These are phyloP conservation scores for Blastocladiella emersonii DNA, from an alignment of 371 early-diverging fungal genomes.

Conservation along the genomic window DNA sequence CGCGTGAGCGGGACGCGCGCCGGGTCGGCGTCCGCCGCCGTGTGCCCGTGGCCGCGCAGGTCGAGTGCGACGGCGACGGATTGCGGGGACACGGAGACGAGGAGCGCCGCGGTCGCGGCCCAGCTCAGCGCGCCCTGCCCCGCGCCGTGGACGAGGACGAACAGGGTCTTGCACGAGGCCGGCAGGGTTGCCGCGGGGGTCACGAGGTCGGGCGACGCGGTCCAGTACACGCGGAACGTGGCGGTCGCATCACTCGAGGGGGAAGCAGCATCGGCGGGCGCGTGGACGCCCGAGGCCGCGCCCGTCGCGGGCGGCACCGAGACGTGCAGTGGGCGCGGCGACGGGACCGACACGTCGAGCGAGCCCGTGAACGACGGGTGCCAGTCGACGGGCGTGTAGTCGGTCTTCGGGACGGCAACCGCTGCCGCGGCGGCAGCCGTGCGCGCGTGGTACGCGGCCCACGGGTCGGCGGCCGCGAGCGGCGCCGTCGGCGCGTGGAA, in stretches of 20 bases:
- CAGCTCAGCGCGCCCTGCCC: constrained; percentile 26
- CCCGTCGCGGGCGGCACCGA: too few species aligned
- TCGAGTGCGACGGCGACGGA: neutral
- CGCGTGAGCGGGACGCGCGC: constrained; percentile 6
- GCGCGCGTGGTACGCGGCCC: neutral
- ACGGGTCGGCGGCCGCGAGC: neutral
- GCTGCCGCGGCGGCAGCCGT: too few species aligned
- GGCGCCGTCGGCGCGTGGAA: too few species aligned
- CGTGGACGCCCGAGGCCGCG: too few species aligned
- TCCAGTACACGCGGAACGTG: neutral
- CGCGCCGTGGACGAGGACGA: constrained; percentile 30
- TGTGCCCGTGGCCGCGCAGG: neutral
- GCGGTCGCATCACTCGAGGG: too few species aligned
- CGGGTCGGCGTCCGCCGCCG: neutral
- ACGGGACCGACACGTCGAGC: too few species aligned
- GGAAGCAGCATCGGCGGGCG: too few species aligned
- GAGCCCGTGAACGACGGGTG: too few species aligned
- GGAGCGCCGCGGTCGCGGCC: constrained; percentile 11
- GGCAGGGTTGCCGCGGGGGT: neutral
- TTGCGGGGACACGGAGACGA: neutral
- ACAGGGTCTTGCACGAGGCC: constrained; percentile 7
- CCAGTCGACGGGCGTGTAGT: too few species aligned
- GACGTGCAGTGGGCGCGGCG: too few species aligned
- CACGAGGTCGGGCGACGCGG: neutral
- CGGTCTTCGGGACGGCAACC: too few species aligned